These are phyloP conservation scores for Rhynchosporium agropyri DNA, from an alignment of 2,329 filamentous ascomycete genomes.

Conservation along the genomic window DNA sequence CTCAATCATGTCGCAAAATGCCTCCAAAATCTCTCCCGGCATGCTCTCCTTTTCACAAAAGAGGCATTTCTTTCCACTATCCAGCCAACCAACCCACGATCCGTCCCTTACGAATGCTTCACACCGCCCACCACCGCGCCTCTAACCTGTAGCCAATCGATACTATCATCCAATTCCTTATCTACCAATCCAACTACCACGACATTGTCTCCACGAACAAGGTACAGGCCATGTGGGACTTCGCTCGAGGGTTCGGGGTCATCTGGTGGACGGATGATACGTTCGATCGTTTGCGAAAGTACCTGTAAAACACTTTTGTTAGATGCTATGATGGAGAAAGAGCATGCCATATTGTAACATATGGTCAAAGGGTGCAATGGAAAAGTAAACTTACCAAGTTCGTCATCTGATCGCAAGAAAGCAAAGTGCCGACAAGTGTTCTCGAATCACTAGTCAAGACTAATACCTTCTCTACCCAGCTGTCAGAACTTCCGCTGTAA, in stretches of 20 bases:
- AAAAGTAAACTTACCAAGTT: conserved; percentile 65
- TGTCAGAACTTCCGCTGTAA: conserved; percentile 44
- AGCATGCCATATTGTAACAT: neutral
- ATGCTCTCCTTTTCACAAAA: neutral
- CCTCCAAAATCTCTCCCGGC: neutral
- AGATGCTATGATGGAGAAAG: neutral
- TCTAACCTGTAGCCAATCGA: conserved; percentile 90
- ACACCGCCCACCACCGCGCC: conserved; percentile 82
- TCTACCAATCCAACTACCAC: conserved; percentile 88
- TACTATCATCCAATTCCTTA: conserved; percentile 83
- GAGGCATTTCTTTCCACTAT: neutral
- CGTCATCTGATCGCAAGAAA: conserved; percentile 87
- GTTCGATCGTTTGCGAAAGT: conserved; percentile 79
- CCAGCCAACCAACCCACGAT: neutral
- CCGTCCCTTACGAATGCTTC: conserved; percentile 62
- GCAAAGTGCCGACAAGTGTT: conserved; percentile 78
- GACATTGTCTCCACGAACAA: conserved; percentile 93
- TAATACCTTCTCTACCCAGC: conserved; percentile 76
- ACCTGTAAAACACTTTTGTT: conserved; percentile 54
- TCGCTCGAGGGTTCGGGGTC: conserved; percentile 80
- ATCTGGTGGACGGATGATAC: conserved; percentile 84
- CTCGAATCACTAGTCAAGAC: conserved; percentile 92
- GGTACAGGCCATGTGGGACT: conserved; percentile 82
- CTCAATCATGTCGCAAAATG: neutral
- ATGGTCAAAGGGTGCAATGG: neutral